Percentiles rank a stretch among this genome's conserved stretches.
Conservation (phyloP, 2,329 filamentous ascomycete genomes). For the Alternaria infectoria region DNA sequence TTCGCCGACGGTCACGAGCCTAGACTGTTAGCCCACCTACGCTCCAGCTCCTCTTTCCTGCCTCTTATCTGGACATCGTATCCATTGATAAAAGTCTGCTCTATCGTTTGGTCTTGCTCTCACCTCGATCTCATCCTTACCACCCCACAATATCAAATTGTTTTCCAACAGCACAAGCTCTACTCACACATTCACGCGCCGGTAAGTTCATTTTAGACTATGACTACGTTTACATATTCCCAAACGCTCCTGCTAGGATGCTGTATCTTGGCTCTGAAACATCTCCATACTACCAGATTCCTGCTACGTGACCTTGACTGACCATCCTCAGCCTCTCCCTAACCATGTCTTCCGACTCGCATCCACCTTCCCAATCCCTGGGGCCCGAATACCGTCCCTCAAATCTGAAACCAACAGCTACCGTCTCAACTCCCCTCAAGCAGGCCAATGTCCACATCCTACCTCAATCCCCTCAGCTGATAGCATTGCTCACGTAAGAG, state of each 20-base stretch:
- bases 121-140: slow-evolving; percentile 18
- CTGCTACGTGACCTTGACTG: neutral
- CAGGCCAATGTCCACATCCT: slow-evolving; percentile 90
- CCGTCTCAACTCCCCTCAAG: slow-evolving; percentile 80
- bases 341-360: slow-evolving; percentile 36
- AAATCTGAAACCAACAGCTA: slow-evolving; percentile 82
- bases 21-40: slow-evolving; percentile 24
- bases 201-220: neutral
- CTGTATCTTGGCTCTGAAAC: neutral
- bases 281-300: neutral
- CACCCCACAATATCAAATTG: slow-evolving; percentile 11
- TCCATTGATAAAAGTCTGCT: slow-evolving; percentile 17
- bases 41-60: slow-evolving; percentile 24
- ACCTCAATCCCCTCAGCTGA: slow-evolving; percentile 92
- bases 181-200: neutral
- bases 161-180: slow-evolving; percentile 1
- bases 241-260: neutral
- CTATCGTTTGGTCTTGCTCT: slow-evolving; percentile 16
- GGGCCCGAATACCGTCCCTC: slow-evolving; percentile 80
- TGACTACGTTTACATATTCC: neutral
- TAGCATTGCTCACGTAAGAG: slow-evolving; percentile 94
- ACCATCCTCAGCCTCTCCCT: slow-evolving; percentile 6
- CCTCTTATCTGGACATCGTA: slow-evolving; percentile 24
- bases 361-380: slow-evolving; percentile 64
- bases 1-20: slow-evolving; percentile 46